Percentiles rank a stretch among this genome's conserved stretches.
Evolutionary conservation across 2,329 filamentous ascomycete genomes (phyloP).

Genomic region (Fusarium chaquense): DNA sequence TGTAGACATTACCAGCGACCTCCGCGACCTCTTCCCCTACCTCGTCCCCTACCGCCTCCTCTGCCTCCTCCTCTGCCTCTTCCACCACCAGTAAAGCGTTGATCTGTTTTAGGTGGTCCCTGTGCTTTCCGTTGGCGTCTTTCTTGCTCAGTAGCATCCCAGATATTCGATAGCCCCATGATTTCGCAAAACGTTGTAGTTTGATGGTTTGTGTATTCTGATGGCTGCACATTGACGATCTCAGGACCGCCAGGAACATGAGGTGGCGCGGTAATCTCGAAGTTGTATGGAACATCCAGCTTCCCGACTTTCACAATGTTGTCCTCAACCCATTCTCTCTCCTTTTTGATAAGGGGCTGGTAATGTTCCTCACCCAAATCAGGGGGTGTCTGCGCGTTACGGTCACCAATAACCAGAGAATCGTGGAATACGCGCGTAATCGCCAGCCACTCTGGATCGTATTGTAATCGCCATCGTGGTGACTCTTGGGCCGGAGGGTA

Average conservation of each 20-base stretch:
- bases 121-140: slow-evolving; percentile 67
- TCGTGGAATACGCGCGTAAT: slow-evolving; percentile 86
- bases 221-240: slow-evolving; percentile 71
- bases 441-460: slow-evolving; percentile 95
- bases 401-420: slow-evolving; percentile 73
- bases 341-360: slow-evolving; percentile 72
- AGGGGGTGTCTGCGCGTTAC: slow-evolving; percentile 62
- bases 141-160: slow-evolving; percentile 78
- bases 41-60: slow-evolving; percentile 51
- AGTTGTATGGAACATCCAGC: slow-evolving; percentile 81
- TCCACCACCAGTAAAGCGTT: slow-evolving; percentile 54
- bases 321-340: slow-evolving; percentile 83
- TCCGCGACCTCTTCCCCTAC: slow-evolving; percentile 43
- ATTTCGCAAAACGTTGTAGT: slow-evolving; percentile 85
- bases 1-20: slow-evolving; percentile 35
- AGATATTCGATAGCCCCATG: slow-evolving; percentile 81
- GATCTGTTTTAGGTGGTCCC: slow-evolving; percentile 64
- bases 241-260: slow-evolving; percentile 71
- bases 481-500: slow-evolving; percentile 37
- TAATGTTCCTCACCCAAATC: slow-evolving; percentile 79
- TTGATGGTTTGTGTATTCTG: slow-evolving; percentile 89
- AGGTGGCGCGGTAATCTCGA: slow-evolving; percentile 78
- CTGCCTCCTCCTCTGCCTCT: slow-evolving; percentile 50
- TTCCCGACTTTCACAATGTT: slow-evolving; percentile 73
- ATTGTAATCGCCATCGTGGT: slow-evolving; percentile 72